Evolutionary conservation across 192 early-diverging fungal species (phyloP), one percentile per base, ranked within the genome.

Genomic region (Umbelopsis vinacea): DNA sequence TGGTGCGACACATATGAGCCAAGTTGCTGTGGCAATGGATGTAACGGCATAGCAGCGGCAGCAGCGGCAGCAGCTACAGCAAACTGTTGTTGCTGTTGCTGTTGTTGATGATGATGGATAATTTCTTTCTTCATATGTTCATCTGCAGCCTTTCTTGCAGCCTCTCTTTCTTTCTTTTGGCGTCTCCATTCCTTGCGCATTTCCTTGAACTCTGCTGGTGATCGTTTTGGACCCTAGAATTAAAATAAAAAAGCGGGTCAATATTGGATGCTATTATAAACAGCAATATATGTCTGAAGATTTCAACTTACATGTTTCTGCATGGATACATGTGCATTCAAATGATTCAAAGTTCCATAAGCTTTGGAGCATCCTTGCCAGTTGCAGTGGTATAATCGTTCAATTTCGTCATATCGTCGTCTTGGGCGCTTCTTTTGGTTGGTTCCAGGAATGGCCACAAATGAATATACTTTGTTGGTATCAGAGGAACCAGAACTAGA

Each of bases 261-360:
- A 12, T 40, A 53, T 71, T 68, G 47, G 70, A 66, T 38, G 22
- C 52, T 54, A 4, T 54, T n/a, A 23, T 23, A 0, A 24, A 23
- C 10, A 15, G 46, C 1, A 24, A 54, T 54, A 23, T n/a, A 24
- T 5, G 12, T 57, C 54, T 3, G 23, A 19, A 21, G 29, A 33
- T 37, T 4, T 55, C 35, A 15, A 45, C 74, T 75, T 75, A 75
- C 74, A 60, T 89, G 87, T 47, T 83, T 84, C 70, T 89, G 87
- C 86, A 87, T 89, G 43, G 74, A 80, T 21, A 89, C 85, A 72
- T 89, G 87, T 8, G 87, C 84, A 67, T 89, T 89, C n/a, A 89
- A 72, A 45, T 89, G 87, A 71, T 89, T 89, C 6, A 89, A 69
- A 14, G 87, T 89, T 15, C 87, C 87, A 69, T 89, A 89, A 2